Evolutionary conservation across 2,329 filamentous ascomycete species (phyloP).

Genomic region (Nemania abortiva): DNA sequence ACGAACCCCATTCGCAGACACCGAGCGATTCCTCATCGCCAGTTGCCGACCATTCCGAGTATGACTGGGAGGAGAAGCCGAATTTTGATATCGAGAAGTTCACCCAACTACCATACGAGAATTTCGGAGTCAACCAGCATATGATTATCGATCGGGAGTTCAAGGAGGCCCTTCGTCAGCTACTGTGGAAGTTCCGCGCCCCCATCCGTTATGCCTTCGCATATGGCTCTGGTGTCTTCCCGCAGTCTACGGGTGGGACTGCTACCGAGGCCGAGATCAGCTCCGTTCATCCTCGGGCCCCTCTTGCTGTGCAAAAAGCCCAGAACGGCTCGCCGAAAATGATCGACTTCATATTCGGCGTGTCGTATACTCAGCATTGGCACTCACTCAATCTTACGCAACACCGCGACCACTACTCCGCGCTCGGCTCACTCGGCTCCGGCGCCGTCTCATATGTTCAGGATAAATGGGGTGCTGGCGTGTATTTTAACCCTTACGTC

Average conservation of each 20-base stretch:
- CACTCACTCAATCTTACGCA: conserved; percentile 92
- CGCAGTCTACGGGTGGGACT: conserved; percentile 70
- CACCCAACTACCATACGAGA: conserved; percentile 78
- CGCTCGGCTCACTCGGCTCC: conserved; percentile 84
- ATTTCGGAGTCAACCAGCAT: conserved; percentile 96
- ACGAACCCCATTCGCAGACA: conserved; percentile 45
- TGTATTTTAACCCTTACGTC: conserved; percentile 97
- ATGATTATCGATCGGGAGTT: conserved; percentile 96
- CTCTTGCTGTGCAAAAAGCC: conserved; percentile 82
- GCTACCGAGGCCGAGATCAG: conserved; percentile 68
- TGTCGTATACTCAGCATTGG: conserved; percentile 95
- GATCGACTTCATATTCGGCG: conserved; percentile 98
- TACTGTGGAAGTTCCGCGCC: conserved; percentile 90
- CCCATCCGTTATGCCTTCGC: conserved; percentile 97
- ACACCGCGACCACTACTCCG: conserved; percentile 93
- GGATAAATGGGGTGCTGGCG: conserved; percentile 88
- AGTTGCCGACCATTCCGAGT: conserved; percentile 40
- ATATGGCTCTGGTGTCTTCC: conserved; percentile 96
- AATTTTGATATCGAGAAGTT: conserved; percentile 79
- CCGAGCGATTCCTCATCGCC: conserved; percentile 38
- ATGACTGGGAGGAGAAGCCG: conserved; percentile 81
- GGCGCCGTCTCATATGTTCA: conserved; percentile 87
- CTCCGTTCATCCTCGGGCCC: conserved; percentile 84
- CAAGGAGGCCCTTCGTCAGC: conserved; percentile 87
- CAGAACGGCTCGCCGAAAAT: conserved; percentile 93